A percentile compares a stretch with the other conserved stretches of the same genome.
phyloP scores from a whole-genome alignment of 2,329 filamentous ascomycete genomes.

The Trichoderma harzianum region DNA sequence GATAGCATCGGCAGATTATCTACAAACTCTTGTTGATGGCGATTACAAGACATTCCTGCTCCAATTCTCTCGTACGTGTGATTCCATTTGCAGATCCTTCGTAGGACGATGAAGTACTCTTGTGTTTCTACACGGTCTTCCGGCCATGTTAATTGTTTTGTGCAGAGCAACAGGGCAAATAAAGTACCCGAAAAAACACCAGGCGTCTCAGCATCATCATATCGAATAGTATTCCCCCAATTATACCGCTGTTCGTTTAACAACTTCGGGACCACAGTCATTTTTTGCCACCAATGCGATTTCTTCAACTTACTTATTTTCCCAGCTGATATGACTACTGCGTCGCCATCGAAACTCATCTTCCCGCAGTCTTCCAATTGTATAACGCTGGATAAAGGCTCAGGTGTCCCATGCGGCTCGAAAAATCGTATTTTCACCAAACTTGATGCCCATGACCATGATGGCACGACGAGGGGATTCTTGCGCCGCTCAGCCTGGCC shows the following conservation, averaged over 20 bases:
- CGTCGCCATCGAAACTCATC: not conserved
- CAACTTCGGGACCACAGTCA: not conserved
- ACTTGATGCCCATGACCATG: not conserved
- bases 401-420: not conserved
- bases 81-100: not conserved
- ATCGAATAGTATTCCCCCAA: not conserved
- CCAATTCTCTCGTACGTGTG: not conserved
- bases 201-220: not conserved
- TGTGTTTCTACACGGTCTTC: not conserved
- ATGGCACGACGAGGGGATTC: not conserved
- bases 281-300: not conserved
- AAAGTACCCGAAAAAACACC: not conserved
- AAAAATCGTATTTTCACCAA: not conserved
- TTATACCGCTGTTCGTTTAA: not conserved
- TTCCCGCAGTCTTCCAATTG: not conserved
- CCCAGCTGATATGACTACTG: not conserved
- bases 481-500: not conserved
- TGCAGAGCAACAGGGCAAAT: not conserved
- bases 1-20: not conserved
- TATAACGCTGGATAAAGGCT: not conserved
- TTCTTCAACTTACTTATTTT: not conserved
- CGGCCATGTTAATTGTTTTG: not conserved
- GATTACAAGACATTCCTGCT: not conserved
- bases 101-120: not conserved
- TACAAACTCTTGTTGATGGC: not conserved